Base-by-base conservation (phyloP, 2,329 filamentous ascomycete species). In the Aspergillus vadensis region DNA sequence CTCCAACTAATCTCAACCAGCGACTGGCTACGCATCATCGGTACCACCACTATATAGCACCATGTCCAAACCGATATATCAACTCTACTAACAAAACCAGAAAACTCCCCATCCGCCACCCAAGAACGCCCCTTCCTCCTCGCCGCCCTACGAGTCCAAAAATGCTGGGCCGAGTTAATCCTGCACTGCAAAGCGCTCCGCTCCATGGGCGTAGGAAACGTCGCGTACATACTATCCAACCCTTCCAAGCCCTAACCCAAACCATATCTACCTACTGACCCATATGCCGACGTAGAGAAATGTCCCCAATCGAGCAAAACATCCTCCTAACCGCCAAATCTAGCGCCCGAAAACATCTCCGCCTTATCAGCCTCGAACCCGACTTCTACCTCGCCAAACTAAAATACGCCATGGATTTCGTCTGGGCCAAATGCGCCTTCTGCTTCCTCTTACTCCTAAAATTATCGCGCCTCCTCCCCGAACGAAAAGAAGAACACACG, bases 371-470 rank as follows among this genome's bases (percentile, higher is more conserved):
- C 38, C 65, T 72, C n/a, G 74, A 80, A 50, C 76, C 79, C 48
- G 70, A 76, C 14, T 67, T 74, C 2, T 86, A 86, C 64, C 77
- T 85, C 8, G 77, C 75, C 14, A 82, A 81, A 15, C 78, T 85
- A 36, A 79, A 77, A 30, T 85, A 81, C 63, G 82, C 83, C 0
- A 83, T 84, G 78, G 82, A 85, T 57, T 85, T 85, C 60, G 83
- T 85, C 19, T 85, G 83, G 83, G 83, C 83, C 0, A 86, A 86
- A 67, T 83, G 81, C 54, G 82, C 83, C 0, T 85, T 85, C 62
- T 85, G 82, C n/a, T 82, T 85, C 48, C 71, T 85, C 2, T 74
- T 86, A 1, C 77, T 85, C 1, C 77, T 86, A 2, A 84, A 83
- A 59, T 73, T 85, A 3, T 79, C 81, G 0, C 77, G 82, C 0